A percentile compares a stretch with the other conserved stretches of the same genome.
These are phyloP conservation scores for Brassica juncea DNA, from an alignment of 345 rosid species.

Conservation along the genomic window DNA sequence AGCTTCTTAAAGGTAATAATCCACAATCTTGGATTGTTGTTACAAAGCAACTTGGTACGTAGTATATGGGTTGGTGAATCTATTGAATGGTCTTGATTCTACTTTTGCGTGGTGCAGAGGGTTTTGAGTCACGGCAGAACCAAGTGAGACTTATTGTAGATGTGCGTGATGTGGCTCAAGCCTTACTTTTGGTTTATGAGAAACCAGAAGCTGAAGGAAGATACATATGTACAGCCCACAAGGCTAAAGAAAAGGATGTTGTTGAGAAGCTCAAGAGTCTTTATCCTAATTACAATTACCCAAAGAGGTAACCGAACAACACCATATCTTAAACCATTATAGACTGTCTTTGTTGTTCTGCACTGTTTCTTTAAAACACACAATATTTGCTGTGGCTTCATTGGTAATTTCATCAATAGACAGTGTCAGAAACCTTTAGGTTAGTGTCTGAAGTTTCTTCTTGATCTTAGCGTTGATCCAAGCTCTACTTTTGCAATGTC, in stretches of 20 bases:
- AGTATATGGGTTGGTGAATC: constrained; percentile 19
- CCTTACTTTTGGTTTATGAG: constrained; percentile 61
- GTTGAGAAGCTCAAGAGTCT: constrained; percentile 55
- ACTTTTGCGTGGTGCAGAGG: constrained; percentile 41
- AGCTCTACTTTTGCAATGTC: constrained; percentile 23
- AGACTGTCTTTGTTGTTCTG: too few species aligned
- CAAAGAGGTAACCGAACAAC: constrained; percentile 45
- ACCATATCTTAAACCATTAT: not conserved
- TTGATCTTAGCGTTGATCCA: constrained; percentile 12
- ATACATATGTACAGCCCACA: constrained; percentile 55
- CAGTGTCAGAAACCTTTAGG: not conserved
- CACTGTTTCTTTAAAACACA: too few species aligned
- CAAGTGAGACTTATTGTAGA: constrained; percentile 43
- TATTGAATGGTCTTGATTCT: not conserved
- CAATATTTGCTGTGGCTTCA: not conserved
- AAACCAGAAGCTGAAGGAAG: constrained; percentile 69
- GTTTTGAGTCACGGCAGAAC: constrained; percentile 45
- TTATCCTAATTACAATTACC: constrained; percentile 59
- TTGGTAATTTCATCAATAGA: not conserved
- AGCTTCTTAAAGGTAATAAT: constrained; percentile 60
- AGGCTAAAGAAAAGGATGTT: constrained; percentile 29
- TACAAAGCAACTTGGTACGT: not conserved
- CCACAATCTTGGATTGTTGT: not conserved
- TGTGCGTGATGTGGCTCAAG: constrained; percentile 67
- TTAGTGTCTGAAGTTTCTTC: constrained; percentile 1